Conservation (phyloP, 2,329 filamentous ascomycete species). For the Pseudogymnoascus destructans region DNA sequence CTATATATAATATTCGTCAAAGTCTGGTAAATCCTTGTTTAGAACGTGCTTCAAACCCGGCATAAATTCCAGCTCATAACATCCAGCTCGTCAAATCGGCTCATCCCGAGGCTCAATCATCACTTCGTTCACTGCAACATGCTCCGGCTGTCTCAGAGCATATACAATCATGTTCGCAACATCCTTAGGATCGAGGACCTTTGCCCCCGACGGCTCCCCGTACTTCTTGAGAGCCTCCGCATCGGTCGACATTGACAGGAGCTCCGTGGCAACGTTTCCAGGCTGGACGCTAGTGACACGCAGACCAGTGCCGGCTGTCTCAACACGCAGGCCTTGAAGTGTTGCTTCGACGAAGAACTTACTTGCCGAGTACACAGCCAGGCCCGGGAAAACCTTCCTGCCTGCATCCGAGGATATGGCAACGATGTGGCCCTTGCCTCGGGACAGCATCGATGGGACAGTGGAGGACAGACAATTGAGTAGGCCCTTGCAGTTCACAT, state of each 20-base stretch:
- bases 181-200: constrained; percentile 61
- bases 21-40: not conserved
- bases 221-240: constrained; percentile 66
- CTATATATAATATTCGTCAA: not conserved
- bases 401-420: constrained; percentile 74
- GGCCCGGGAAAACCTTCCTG: constrained; percentile 66
- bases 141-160: constrained; percentile 58
- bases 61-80: not conserved
- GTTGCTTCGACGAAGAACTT: constrained; percentile 81
- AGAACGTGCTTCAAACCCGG: not conserved
- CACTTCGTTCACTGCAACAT: constrained; percentile 70
- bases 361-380: constrained; percentile 70
- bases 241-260: constrained; percentile 64
- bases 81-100: constrained; percentile 40
- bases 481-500: constrained; percentile 77
- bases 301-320: constrained; percentile 61
- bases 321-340: constrained; percentile 59
- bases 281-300: constrained; percentile 65
- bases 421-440: constrained; percentile 59
- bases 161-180: constrained; percentile 62
- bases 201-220: constrained; percentile 60
- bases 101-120: constrained; percentile 67
- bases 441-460: constrained; percentile 58
- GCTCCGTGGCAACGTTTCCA: constrained; percentile 61
- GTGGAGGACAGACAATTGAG: constrained; percentile 58